phyloP scores from a whole-genome alignment of 169 alveolate genomes.

The Plasmodium vivax region DNA sequence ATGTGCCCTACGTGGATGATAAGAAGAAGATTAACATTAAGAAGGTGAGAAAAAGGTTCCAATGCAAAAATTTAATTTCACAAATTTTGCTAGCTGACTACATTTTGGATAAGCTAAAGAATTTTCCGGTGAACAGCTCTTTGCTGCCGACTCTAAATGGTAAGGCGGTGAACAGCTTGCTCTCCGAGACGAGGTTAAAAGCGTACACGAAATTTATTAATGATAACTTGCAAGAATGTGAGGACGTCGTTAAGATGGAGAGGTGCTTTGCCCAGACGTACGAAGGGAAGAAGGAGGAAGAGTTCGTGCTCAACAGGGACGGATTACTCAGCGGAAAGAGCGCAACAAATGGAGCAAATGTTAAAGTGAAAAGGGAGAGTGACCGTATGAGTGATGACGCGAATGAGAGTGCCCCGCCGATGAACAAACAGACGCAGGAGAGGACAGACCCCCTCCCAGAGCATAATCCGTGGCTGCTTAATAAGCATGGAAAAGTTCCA shows the following conservation, averaged over 20 bases:
- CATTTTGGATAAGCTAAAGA: conserved; percentile 46
- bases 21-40: conserved; percentile 45
- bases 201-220: conserved; percentile 41
- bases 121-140: conserved; percentile 38
- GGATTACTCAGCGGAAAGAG: background rate
- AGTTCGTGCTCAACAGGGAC: background rate
- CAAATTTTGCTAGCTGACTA: conserved; percentile 71
- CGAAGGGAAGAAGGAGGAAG: conserved; percentile 8
- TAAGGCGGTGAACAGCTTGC: background rate
- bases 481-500: background rate
- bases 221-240: conserved; percentile 29
- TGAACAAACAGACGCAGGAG: background rate
- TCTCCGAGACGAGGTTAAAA: conserved; percentile 41
- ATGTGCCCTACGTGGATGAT: conserved; percentile 74
- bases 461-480: background rate
- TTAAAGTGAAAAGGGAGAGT: background rate
- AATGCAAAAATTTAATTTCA: conserved; percentile 35
- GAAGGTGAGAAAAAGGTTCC: conserved; percentile 20
- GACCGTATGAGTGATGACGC: background rate
- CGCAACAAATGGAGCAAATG: background rate
- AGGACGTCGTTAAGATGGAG: conserved; percentile 23
- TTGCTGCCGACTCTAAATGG: background rate
- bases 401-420: background rate
- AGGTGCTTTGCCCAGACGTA: background rate
- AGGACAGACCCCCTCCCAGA: background rate